These are phyloP conservation scores for Corchorus capsularis DNA, from an alignment of 345 rosid species.

Conservation along the genomic window DNA sequence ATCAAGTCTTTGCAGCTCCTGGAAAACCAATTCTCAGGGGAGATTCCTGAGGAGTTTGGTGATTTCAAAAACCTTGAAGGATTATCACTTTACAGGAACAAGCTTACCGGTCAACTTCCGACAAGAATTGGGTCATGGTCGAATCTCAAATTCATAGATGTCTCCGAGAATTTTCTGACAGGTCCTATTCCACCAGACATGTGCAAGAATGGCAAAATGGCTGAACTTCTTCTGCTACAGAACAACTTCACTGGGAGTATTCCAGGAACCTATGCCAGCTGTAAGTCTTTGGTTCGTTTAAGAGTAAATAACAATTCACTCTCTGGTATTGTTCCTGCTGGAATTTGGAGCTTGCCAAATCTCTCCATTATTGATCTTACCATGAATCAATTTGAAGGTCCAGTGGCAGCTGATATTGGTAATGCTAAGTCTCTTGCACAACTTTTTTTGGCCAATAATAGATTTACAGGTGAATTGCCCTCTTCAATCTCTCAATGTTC, in stretches of 20 bases:
- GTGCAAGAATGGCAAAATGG: conserved; percentile 71
- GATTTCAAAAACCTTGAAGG: conserved; percentile 53
- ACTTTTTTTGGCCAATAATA: conserved; percentile 50
- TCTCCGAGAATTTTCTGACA: conserved; percentile 71
- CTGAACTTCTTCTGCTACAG: conserved; percentile 57
- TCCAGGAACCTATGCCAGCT: conserved; percentile 57
- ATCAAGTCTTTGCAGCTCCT: conserved; percentile 60
- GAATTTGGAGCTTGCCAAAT: conserved; percentile 79
- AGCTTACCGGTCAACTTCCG: conserved; percentile 71
- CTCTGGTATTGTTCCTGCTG: conserved; percentile 57
- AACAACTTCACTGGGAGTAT: conserved; percentile 66
- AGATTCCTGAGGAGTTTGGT: conserved; percentile 68
- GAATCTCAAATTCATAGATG: conserved; percentile 52
- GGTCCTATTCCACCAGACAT: conserved; percentile 80
- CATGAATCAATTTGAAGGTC: conserved; percentile 64
- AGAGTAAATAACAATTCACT: conserved; percentile 69
- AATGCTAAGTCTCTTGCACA: conserved; percentile 60
- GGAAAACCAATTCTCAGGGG: conserved; percentile 64
- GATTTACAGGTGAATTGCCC: conserved; percentile 66
- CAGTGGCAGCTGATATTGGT: conserved; percentile 48
- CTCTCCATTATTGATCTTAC: conserved; percentile 58
- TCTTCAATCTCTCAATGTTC: conserved; percentile 51
- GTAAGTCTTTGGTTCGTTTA: conserved; percentile 57
- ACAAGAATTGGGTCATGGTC: conserved; percentile 65
- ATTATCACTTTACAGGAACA: conserved; percentile 64